phyloP scores from a whole-genome alignment of 176 grass and related monocot genomes.

The Avena atlantica region DNA sequence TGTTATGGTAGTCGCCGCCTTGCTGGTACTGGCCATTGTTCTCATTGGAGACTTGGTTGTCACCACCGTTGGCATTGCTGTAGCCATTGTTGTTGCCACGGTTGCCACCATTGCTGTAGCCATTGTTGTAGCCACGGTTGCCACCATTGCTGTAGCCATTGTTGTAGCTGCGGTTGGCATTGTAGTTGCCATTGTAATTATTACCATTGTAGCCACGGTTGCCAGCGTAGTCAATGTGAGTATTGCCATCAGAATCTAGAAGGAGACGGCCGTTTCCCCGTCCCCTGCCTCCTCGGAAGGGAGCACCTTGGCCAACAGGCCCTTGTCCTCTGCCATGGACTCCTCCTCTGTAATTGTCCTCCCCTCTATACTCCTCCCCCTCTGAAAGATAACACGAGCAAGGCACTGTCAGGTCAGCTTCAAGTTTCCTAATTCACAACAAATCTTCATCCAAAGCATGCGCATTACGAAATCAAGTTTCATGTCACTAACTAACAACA shows the following conservation, averaged over 20 bases:
- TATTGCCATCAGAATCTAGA: background rate
- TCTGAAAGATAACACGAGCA: background rate
- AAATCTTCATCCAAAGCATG: background rate
- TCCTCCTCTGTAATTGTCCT: background rate
- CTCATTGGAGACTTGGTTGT: background rate
- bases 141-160: background rate
- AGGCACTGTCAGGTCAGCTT: background rate
- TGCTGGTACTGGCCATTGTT: slow-evolving; percentile 8
- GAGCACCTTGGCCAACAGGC: too few relatives aligned
- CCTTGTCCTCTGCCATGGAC: background rate
- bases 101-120: too few relatives aligned
- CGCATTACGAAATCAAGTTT: too few relatives aligned
- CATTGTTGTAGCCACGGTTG: background rate
- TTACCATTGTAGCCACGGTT: background rate
- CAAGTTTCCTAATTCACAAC: background rate
- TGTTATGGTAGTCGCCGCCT: background rate
- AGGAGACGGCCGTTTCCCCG: background rate
- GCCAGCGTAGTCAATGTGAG: background rate
- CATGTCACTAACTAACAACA: background rate
- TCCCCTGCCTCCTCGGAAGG: background rate
- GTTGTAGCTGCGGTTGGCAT: background rate
- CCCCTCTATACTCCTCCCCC: too few relatives aligned
- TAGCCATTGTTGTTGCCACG: background rate
- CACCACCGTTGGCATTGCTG: background rate
- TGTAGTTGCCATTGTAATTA: background rate